Base-by-base conservation (phyloP, 75 land plant species). In the Picea sitchensis region DNA sequence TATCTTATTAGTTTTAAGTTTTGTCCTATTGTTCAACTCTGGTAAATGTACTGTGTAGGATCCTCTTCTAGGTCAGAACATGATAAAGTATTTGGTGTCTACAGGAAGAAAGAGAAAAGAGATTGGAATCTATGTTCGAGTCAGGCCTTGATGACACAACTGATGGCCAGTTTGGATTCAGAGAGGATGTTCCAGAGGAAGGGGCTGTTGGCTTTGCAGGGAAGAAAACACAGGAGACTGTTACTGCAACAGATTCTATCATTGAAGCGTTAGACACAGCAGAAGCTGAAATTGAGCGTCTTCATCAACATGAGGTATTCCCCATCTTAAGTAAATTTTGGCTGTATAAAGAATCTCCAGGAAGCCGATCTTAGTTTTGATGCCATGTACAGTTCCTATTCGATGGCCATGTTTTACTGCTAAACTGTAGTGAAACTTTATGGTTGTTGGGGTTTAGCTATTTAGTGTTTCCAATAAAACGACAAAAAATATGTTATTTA, bases 81-180 rank as follows among this genome's bases (percentile, higher is more conserved):
- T n/a, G 34, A 34, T 13, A n/a, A 47, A 23, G 17, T 18, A 4
- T 82, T 78, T 85, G 77, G 63, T 15, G 72, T 79, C 14, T 86
- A 62, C 87, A 98, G 99, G 99, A 98, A 79, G 99, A 95, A 81
- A 95, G 92, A 83, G 99, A 98, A 77, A 95, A 93, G 82, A 85
- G 96, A 74, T 80, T 98, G 85, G 99, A 98, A 77, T 87, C 91
- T 36, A 86, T 90, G 90, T 93, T 98, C 82, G 99, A 97, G 78
- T 78, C 96, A 77, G 94, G 86, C 81, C 78, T 85, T 51, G 98
- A 95, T 54, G 81, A 81, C 80, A 58, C 82, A 61, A 72, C 78
- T 63, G 95, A 92, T 57, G 83, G 83, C 58, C 85, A 72, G 71
- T 83, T 92, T 82, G 88, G 80, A 23, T 87, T 88, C 15, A 87